Evolutionary conservation across 108 stramenopile genomes (phyloP).

Genomic region (Fistulifera pelliculosa): DNA sequence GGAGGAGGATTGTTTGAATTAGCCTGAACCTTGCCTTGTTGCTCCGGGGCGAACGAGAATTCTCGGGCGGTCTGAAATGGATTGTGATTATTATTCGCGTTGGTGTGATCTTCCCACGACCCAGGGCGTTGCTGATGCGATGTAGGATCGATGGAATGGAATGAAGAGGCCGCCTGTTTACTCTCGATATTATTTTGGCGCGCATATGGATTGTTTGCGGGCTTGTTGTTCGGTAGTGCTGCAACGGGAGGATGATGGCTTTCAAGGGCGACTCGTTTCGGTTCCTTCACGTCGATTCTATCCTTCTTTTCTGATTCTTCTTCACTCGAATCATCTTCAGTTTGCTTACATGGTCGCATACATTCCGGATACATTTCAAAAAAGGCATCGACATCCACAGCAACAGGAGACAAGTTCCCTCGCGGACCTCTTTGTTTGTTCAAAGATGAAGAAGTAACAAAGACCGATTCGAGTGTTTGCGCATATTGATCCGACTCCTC

Average conservation of each 20-base stretch:
- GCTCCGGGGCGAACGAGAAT: constrained; percentile 8
- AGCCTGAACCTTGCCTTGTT: background rate
- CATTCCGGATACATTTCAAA: constrained; percentile 70
- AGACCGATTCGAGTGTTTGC: no score
- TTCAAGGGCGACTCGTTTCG: background rate
- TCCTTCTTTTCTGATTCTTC: constrained; percentile 1
- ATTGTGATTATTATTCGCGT: constrained; percentile 25
- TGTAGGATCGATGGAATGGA: background rate
- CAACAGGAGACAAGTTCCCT: no score
- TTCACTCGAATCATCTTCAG: constrained; percentile 15
- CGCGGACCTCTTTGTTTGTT: no score
- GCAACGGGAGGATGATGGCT: background rate
- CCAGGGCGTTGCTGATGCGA: background rate
- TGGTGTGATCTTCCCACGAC: background rate
- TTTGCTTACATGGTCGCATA: constrained; percentile 12
- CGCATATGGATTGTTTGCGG: constrained; percentile 1
- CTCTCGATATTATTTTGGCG: background rate
- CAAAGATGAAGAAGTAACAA: no score
- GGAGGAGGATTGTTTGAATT: background rate
- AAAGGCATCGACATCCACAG: constrained; percentile 45
- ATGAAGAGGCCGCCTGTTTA: constrained; percentile 8
- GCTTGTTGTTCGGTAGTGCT: constrained; percentile 2
- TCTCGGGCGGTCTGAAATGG: constrained; percentile 65
- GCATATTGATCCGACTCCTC: no score
- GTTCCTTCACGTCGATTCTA: background rate